Percentiles rank a stretch among this genome's conserved stretches.
phyloP scores from a whole-genome alignment of 108 stramenopile species.

The Skeletonema grethae region DNA sequence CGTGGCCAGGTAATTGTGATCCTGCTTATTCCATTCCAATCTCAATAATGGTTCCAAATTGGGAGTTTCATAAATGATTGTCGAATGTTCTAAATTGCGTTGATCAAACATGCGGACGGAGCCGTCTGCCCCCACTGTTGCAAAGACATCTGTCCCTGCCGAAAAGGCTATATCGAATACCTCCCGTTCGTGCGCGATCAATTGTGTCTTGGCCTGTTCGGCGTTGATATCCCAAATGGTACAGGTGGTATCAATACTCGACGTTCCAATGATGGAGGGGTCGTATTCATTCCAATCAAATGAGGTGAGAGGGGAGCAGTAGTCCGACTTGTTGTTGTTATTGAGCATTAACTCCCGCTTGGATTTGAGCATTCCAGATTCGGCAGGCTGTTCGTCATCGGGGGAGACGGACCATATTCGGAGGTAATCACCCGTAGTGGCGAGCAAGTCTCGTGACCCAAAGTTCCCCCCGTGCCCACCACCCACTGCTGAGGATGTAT shows the following conservation, averaged over 20 bases:
- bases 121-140: conserved; percentile 97
- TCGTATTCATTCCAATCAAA: conserved; percentile 99
- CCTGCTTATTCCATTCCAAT: conserved; percentile 98
- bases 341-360: conserved; percentile 63
- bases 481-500: background rate
- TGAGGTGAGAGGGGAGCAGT: conserved; percentile 94
- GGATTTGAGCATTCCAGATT: conserved; percentile 5
- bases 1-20: conserved; percentile 97
- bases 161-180: conserved; percentile 98
- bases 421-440: conserved; percentile 98
- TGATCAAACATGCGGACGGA: conserved; percentile 97
- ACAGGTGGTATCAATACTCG: conserved; percentile 95
- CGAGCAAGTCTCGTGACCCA: conserved; percentile 85
- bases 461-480: conserved; percentile 16
- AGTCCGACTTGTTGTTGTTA: conserved; percentile 96
- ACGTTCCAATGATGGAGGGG: conserved; percentile 79
- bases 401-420: conserved; percentile 87
- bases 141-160: conserved; percentile 94
- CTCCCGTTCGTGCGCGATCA: conserved; percentile 99
- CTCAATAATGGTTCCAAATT: conserved; percentile 91
- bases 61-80: conserved; percentile 96
- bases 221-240: conserved; percentile 97
- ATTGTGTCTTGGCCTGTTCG: conserved; percentile 88
- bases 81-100: conserved; percentile 94
- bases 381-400: conserved; percentile 25